Evolutionary conservation across 2,329 filamentous ascomycete genomes (phyloP), one percentile per base, ranked within the genome.

Genomic region (Monosporascus sp.): DNA sequence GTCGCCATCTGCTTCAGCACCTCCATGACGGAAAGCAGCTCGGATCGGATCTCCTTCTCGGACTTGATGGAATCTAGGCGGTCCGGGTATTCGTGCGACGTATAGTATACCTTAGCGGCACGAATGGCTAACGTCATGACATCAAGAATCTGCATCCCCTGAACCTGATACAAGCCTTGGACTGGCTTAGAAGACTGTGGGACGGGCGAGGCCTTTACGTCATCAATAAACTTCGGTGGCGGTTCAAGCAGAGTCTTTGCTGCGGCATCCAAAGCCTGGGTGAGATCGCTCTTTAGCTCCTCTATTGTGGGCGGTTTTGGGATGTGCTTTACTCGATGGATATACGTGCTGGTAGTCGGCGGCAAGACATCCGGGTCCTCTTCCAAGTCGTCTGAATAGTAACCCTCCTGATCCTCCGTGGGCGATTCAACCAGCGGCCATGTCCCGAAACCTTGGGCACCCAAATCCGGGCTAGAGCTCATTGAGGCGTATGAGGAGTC

Each of bases 301-400:
- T 83, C 77, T 58, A 93, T 83, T 54, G 94, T 88, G 8, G 94
- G 94, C 39, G 92, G 90, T 49, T 88, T 93, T 11, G 90, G 84
- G 22, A 96, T 80, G 53, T 86, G 85, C 63, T 91, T 89, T 55
- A 90, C 86, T 61, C 88, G 86, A 64, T 91, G 85, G 60, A 89
- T 91, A 71, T 97, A 99, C 3, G 94, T 99, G 78, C 92, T 97
- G 41, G 93, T 90, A 0, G 94, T 99, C 0, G 94, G 94, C n/a
- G 94, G 93, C 3, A 97, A 83, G 84, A 99, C 93, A 55, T 86
- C 81, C 31, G 84, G 81, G 54, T 90, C 88, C 20, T 86, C 82
- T 34, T 83, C 81, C 63, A 82, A 81, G 50, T 85, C 82, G 44
- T 84, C 82, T 47, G 75, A 80, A 57, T 78, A 77, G 56, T 76